Percentiles rank a stretch among this genome's conserved stretches.
Evolutionary conservation across 495 filamentous ascomycete genomes (phyloP).

Genomic region (Xylaria cubensis): DNA sequence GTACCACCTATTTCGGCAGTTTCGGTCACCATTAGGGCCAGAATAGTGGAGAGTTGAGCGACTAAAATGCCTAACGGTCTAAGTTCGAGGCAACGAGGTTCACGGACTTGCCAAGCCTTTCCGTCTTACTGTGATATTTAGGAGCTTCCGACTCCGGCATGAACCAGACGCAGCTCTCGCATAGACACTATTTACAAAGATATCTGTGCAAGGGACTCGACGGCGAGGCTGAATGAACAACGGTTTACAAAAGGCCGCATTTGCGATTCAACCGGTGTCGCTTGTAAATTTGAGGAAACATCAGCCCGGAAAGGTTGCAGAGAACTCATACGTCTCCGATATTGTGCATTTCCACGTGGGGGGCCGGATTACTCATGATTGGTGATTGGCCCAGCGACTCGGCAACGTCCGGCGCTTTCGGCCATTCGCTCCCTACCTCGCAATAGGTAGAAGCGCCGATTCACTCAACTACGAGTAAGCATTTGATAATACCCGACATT

Average conservation of each 20-base stretch:
- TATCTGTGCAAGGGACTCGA: not conserved
- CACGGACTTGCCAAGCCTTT: constrained; percentile 15
- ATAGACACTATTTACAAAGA: not conserved
- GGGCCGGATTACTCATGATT: not conserved
- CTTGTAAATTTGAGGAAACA: not conserved
- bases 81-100: constrained; percentile 4
- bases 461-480: not conserved
- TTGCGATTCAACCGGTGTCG: not conserved
- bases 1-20: not conserved
- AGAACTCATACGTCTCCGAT: not conserved
- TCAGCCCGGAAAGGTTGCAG: not conserved
- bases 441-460: not conserved
- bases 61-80: not conserved
- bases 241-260: not conserved
- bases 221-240: constrained; percentile 22
- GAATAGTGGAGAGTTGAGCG: not conserved
- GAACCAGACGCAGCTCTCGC: constrained; percentile 23
- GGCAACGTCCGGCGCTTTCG: not conserved
- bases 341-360: constrained; percentile 23
- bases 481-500: not conserved
- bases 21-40: not conserved
- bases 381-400: not conserved
- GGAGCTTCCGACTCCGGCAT: constrained; percentile 22
- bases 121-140: constrained; percentile 14
- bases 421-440: constrained; percentile 4